Evolutionary conservation across 1,284 basidiomycete species (phyloP), one percentile per base, ranked within the genome.

Genomic region (Moniliophthora roreri): DNA sequence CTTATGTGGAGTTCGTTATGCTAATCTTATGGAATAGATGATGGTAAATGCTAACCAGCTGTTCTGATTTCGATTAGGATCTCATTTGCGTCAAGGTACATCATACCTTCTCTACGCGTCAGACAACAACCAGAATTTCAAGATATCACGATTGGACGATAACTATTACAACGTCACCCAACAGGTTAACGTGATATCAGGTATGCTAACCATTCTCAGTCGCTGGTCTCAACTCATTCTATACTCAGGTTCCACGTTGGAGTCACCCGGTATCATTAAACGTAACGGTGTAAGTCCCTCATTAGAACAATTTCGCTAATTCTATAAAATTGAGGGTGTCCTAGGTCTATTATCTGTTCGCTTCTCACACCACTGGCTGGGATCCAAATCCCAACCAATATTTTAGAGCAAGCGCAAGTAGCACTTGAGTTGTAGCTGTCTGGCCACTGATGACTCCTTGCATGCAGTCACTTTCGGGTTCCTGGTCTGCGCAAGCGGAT

Each of bases 101-200:
- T 72, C 80, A 5, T 85, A 85, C 61, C 70, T 86, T 10, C 71
- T 85, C 9, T 85, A 83, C 60, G 82, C 84, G 9, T 84, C 81
- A 2, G 83, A 85, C 67, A 82, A 83, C 65, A 85, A 86, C 64
- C 80, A 83, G 66, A 80, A 85, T 63, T 84, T 85, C 73, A 85
- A 86, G 73, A 83, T 86, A 23, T 74, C 82, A 9, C 68, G 68
- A 50, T 63, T 85, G 53, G 79, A 82, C 58, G 59, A 74, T 3
- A 75, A 84, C 61, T 86, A 84, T 58, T 80, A 83, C 62, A 82
- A 79, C 54, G 78, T 85, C 18, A 72, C 74, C 1, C 67, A 75
- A 5, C 72, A 79, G 55, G 76, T 75, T 10, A 76, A 74, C 50
- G 74, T 76, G 15, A 61, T 83, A 48, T 63, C 69, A 51, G 77